Conservation (phyloP, 108 stramenopile species). For the Cyclotella atomus region DNA sequence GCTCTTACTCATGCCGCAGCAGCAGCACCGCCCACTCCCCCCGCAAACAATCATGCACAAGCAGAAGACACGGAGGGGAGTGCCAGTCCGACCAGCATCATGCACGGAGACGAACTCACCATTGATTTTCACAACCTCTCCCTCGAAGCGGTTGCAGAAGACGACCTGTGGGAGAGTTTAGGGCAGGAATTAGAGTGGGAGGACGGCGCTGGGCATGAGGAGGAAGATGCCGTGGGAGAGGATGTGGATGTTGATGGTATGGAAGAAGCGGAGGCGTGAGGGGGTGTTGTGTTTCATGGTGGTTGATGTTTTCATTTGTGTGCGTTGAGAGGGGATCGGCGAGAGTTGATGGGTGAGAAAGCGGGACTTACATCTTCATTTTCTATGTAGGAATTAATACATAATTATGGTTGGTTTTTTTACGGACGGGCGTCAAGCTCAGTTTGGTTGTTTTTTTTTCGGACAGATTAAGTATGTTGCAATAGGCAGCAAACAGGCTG, state of each 20-base stretch:
- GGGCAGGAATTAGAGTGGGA: not conserved
- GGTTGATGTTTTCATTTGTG: not conserved
- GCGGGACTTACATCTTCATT: too few species aligned
- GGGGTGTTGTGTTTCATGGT: not conserved
- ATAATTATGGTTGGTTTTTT: not conserved
- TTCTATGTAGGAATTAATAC: not conserved
- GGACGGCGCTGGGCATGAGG: too few species aligned
- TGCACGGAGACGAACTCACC: not conserved
- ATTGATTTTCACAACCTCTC: not conserved
- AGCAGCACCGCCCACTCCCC: not conserved
- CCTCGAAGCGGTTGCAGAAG: not conserved
- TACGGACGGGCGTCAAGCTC: not conserved
- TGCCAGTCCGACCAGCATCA: not conserved
- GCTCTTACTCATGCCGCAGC: not conserved
- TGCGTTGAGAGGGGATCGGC: not conserved
- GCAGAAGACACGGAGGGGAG: too few species aligned
- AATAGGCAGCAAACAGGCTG: too few species aligned
- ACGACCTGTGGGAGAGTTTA: not conserved
- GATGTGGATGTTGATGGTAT: not conserved
- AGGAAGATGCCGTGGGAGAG: not conserved
- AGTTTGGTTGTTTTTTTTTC: not conserved
- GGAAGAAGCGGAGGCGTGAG: not conserved
- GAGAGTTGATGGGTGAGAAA: not conserved
- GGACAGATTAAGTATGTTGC: slow-evolving; percentile 1
- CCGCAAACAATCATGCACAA: not conserved